phyloP scores from a whole-genome alignment of 2,329 filamentous ascomycete genomes.

The Trichoderma lentiforme region DNA sequence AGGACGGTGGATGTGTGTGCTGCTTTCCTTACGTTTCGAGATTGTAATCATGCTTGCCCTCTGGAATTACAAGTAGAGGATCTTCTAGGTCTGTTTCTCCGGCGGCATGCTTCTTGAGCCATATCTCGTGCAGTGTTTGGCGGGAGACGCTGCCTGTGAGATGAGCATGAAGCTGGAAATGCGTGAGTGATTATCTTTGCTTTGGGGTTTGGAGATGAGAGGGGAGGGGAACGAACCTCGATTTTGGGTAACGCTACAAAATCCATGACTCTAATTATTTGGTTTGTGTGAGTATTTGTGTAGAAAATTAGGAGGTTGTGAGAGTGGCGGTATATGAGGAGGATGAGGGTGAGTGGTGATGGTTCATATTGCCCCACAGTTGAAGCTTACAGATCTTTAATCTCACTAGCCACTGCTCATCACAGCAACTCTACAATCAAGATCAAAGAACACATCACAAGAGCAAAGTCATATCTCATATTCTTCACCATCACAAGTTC shows the following conservation, averaged over 20 bases:
- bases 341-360: neutral
- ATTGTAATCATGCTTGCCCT: slow-evolving; percentile 68
- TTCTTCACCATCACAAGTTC: neutral
- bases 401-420: neutral
- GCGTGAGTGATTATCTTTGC: neutral
- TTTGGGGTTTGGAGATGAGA: neutral
- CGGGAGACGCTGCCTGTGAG: slow-evolving; percentile 75
- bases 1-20: neutral
- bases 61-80: slow-evolving; percentile 65
- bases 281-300: neutral
- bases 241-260: slow-evolving; percentile 53
- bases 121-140: slow-evolving; percentile 70
- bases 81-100: slow-evolving; percentile 59
- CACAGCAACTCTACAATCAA: neutral
- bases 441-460: neutral
- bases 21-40: slow-evolving; percentile 53
- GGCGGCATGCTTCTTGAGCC: slow-evolving; percentile 56
- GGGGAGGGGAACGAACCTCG: slow-evolving; percentile 39
- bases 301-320: neutral
- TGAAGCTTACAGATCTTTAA: neutral
- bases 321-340: neutral
- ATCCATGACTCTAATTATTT: slow-evolving; percentile 32
- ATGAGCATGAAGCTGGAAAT: slow-evolving; percentile 69
- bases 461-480: neutral
- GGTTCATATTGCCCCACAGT: neutral